phyloP scores from a whole-genome alignment of 148 eudicot genomes.

The Salicornia ramosissima region DNA sequence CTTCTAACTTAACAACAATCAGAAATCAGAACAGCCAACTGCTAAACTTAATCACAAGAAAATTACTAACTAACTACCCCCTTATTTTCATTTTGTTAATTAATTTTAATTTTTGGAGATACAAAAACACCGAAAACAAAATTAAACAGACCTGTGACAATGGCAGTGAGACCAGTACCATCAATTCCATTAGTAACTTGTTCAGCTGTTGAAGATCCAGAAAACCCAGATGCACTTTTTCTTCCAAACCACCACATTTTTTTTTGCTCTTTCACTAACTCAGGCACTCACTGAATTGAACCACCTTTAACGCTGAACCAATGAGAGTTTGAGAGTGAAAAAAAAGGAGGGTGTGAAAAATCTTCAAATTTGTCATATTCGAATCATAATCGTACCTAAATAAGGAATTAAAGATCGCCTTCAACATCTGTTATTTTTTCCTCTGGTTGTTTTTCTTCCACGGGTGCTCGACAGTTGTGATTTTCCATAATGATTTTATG shows the following conservation, averaged over 20 bases:
- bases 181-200: constrained; percentile 54
- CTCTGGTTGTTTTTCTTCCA: background rate
- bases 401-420: too few relatives aligned
- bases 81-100: background rate
- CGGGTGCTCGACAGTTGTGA: background rate
- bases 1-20: too few relatives aligned
- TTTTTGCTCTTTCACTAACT: background rate
- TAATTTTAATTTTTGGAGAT: too few relatives aligned
- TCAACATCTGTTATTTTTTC: too few relatives aligned
- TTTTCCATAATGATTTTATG: too few relatives aligned
- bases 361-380: too few relatives aligned
- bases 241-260: constrained; percentile 43
- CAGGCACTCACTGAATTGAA: too few relatives aligned
- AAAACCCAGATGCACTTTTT: constrained; percentile 56
- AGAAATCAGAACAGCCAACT: background rate
- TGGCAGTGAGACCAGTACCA: constrained; percentile 58
- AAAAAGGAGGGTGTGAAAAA: background rate
- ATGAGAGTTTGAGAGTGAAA: too few relatives aligned
- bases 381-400: background rate
- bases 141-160: constrained; percentile 44
- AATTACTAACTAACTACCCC: background rate
- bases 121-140: background rate
- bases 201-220: constrained; percentile 46
- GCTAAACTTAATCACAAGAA: background rate
- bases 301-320: too few relatives aligned